Evolutionary conservation across 2,329 filamentous ascomycete genomes (phyloP).

Genomic region (Alternaria alternata): DNA sequence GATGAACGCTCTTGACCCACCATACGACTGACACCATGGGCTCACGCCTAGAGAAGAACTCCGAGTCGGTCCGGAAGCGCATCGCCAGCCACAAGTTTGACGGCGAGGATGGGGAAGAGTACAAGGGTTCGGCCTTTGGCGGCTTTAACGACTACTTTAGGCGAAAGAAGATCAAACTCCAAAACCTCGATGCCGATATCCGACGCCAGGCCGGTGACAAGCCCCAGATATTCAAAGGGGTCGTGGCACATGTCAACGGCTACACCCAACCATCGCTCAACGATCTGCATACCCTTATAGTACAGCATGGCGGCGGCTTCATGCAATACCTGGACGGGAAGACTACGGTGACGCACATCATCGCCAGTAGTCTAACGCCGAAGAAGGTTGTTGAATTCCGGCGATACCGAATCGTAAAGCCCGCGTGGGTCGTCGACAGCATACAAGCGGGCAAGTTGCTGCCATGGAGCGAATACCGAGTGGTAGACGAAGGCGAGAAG

Average conservation of each 20-base stretch:
- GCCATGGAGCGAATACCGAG: constrained; percentile 85
- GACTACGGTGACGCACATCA: constrained; percentile 94
- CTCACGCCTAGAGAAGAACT: constrained; percentile 68
- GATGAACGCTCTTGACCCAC: constrained; percentile 30
- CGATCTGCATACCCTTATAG: constrained; percentile 85
- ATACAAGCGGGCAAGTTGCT: constrained; percentile 80
- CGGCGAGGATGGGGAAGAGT: constrained; percentile 88
- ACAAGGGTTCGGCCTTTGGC: constrained; percentile 84
- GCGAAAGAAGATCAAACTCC: constrained; percentile 95
- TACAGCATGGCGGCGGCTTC: constrained; percentile 92
- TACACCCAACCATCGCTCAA: constrained; percentile 95
- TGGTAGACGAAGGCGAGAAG: constrained; percentile 82
- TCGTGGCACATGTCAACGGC: constrained; percentile 91
- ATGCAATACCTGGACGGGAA: constrained; percentile 95
- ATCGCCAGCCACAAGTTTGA: constrained; percentile 77
- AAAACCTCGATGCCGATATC: constrained; percentile 88
- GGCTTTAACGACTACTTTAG: constrained; percentile 93
- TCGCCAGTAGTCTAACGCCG: constrained; percentile 86
- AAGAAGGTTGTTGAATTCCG: constrained; percentile 92
- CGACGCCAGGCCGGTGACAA: constrained; percentile 73
- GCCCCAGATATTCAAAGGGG: constrained; percentile 86
- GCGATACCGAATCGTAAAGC: constrained; percentile 90
- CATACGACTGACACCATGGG: constrained; percentile 58
- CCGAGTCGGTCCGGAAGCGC: constrained; percentile 66
- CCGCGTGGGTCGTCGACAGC: constrained; percentile 92